Evolutionary conservation across 495 filamentous ascomycete species (phyloP), one percentile per base, ranked within the genome.

Genomic region (Penicillium flavigenum): DNA sequence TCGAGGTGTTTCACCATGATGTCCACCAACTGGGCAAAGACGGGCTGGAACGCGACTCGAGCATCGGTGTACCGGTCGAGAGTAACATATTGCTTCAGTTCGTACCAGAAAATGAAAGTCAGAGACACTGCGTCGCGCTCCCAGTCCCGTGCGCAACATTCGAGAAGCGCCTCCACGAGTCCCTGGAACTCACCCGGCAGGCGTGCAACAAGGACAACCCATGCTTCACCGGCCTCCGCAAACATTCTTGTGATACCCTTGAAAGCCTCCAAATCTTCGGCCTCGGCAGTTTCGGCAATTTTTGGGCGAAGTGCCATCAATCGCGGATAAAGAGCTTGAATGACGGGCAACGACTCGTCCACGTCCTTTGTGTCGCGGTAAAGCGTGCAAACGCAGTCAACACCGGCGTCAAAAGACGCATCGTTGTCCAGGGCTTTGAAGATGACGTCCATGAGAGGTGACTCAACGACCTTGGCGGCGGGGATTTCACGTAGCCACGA

Each of bases 101-200:
- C 94, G 71, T 95, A 98, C 94, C 94, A 99, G 76, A 98, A 98
- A 50, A 85, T 83, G 72, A 98, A 98, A 1, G 94, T 99, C 57
- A 92, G 83, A 27, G 89, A 86, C 51, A 98, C 88, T 9, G 90
- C 91, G 50, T 98, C 94, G 54, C 88, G 80, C 49, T 97, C 92
- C 68, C 85, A 84, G 69, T 99, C 94, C 60, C 86, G 79, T 22
- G 88, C 87, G 58, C 88, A 90, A 69, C 92, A 96, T 72, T 99
- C 93, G 27, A 97, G 81, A 32, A 98, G 83, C 8, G 88, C 85
- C 65, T 96, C 91, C 9, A 98, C 94, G 2, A 99, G 77, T n/a
- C 82, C 84, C 6, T 88, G 83, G 74, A 97, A 97, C 41, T 91
- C 81, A 20, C 72, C 71, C 2, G 94, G 91, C 61, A 93, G 76